Evolutionary conservation across 1,284 basidiomycete species (phyloP).

Genomic region (Laetiporus sulphureus): DNA sequence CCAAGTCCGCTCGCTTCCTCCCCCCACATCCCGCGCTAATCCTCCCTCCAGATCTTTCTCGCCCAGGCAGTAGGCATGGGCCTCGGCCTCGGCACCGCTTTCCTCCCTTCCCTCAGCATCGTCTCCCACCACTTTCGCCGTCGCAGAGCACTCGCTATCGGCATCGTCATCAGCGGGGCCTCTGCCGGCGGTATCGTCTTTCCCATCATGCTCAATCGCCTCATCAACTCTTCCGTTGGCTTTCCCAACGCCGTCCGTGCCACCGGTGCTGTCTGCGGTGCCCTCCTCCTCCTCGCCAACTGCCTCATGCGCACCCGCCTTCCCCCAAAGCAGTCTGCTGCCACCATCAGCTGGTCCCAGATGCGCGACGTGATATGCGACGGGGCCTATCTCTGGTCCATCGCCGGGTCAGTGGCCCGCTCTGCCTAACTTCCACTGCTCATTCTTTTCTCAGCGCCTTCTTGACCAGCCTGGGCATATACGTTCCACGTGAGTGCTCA

Average conservation of each 20-base stretch:
- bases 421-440: conserved; percentile 23
- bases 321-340: conserved; percentile 21
- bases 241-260: conserved; percentile 55
- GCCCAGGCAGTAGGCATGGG: conserved; percentile 48
- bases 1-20: conserved; percentile 14
- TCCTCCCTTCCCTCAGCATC: conserved; percentile 43
- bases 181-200: conserved; percentile 54
- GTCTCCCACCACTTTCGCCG: conserved; percentile 41
- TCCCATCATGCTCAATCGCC: conserved; percentile 51
- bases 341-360: conserved; percentile 1
- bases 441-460: conserved; percentile 30
- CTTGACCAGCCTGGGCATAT: conserved; percentile 21
- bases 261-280: conserved; percentile 29
- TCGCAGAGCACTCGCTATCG: conserved; percentile 42
- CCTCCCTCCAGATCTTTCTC: conserved; percentile 36
- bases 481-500: conserved; percentile 33
- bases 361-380: conserved; percentile 29
- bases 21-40: not conserved
- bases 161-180: conserved; percentile 34
- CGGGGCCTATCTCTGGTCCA: conserved; percentile 36
- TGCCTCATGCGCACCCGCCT: conserved; percentile 34
- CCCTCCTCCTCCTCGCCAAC: conserved; percentile 23
- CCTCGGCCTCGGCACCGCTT: conserved; percentile 42
- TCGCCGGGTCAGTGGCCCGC: conserved; percentile 32
- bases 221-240: conserved; percentile 48